Base-by-base conservation (phyloP, 768 basidiomycete genomes). In the Hypholoma sublateritium region DNA sequence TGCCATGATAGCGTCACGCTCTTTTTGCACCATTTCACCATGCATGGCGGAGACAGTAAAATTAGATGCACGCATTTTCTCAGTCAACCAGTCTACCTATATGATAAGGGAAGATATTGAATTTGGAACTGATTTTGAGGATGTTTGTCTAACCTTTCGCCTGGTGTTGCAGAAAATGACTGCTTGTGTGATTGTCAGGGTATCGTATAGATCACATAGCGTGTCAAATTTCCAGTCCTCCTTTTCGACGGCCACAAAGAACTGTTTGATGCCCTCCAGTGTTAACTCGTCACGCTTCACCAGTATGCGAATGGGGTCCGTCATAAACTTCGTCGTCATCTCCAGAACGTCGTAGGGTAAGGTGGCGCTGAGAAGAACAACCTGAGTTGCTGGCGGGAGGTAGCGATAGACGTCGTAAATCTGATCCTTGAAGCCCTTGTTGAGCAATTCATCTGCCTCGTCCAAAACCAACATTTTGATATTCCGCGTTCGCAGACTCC, bases 181-280 rank as follows among this genome's bases (percentile, higher is more conserved):
- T 47, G 95, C 96, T 81, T 98, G 96, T 6, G 95, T 98, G 72
- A 99, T 98, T 53, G 95, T 98, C 62, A 99, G 86, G 25, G 96
- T 98, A 73, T 98, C 96, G 75, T 97, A 98, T 47, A 99, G 77
- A 76, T 97, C 96, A 70, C 92, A 97, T 32, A 99, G 81, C 0
- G 95, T 98, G 74, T 98, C 95, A 68, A 97, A 95, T 71, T 99
- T 99, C 95, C 95, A 98, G 69, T 99, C 96, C 74, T 99, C 96
- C 77, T 98, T 97, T 76, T 98, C 96, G 55, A 99, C 96, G 45
- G 95, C 96, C 50, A 99, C 93, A 80, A 95, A 95, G 77, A 95
- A 95, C 70, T 96, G 93, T 67, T 95, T 95, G 77, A 95, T 95
- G 8, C 91, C 91, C 68, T 99, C 96, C 55, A 98, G 81, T 50